Conservation (phyloP, 2,329 filamentous ascomycete genomes). For the Colletotrichum karsti region DNA sequence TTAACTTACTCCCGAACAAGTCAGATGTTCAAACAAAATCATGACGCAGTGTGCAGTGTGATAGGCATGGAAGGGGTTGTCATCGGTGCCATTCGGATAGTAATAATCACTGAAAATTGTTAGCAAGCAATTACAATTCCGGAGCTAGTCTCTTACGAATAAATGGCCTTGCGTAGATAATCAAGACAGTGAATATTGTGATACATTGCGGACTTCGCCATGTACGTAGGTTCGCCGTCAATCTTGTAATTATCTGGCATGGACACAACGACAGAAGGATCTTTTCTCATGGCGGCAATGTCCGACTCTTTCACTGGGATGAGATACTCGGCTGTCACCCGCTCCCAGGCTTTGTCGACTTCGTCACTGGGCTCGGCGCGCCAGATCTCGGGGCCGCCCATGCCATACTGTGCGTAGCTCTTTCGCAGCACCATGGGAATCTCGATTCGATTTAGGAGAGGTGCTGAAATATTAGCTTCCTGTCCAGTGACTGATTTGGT, state of each 20-base stretch:
- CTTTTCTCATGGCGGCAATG: conserved; percentile 1
- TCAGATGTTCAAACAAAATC: conserved; percentile 8
- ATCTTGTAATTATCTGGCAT: conserved; percentile 7
- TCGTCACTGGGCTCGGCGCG: conserved; percentile 7
- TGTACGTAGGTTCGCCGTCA: conserved; percentile 5
- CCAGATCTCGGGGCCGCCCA: conserved; percentile 12
- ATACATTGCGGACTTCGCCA: conserved; percentile 5
- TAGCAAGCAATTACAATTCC: too few relatives aligned
- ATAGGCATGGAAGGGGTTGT: conserved; percentile 4
- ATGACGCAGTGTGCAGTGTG: conserved; percentile 15
- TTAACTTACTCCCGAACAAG: not conserved
- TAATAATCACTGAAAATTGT: too few relatives aligned
- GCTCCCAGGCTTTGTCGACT: conserved; percentile 18
- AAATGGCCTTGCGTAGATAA: conserved; percentile 1
- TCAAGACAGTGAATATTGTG: conserved; percentile 21
- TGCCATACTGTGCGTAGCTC: conserved; percentile 10
- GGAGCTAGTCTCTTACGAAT: not conserved
- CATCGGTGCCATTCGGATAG: conserved; percentile 15
- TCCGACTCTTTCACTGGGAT: conserved; percentile 9
- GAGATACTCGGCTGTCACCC: conserved; percentile 3
- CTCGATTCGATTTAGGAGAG: not conserved
- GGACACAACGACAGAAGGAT: not conserved
- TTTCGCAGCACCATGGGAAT: conserved; percentile 4
- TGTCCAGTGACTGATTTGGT: too few relatives aligned
- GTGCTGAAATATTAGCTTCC: not conserved